Base-by-base conservation (phyloP, 1,284 basidiomycete species). In the Malassezia dermatis region DNA sequence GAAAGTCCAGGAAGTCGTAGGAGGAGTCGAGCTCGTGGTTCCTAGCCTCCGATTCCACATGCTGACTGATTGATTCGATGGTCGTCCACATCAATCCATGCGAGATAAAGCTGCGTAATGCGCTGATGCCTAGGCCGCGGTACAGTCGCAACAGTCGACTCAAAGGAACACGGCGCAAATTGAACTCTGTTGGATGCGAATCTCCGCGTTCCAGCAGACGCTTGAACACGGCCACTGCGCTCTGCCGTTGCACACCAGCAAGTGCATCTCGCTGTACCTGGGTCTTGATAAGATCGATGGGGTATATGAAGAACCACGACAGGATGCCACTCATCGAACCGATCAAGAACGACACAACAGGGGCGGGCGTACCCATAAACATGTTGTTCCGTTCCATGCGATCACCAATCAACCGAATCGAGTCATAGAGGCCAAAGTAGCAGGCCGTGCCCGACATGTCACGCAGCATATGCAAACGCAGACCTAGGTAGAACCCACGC, bases 191-290 rank as follows among this genome's bases (percentile, higher is more conserved):
- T 7, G 32, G 34, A 12, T 48, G 11, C 2, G 21, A 3, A 11
- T 39, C 32, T 11, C 26, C 48, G 77, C 7, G 86, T 83, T 35
- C n/a, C 71, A 89, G 84, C 13, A 86, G 81, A 47, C 88, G 86
- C 76, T 85, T 80, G 54, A 89, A 79, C 42, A 93, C 80, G 27
- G 86, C 82, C 60, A 78, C 79, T 37, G 65, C 63, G 51, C 83
- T 80, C 56, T 84, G 81, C 60, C 83, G 81, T 42, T 78, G 79
- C 60, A 84, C 81, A 41, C 85, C 85, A 4, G 88, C 85, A 31
- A 94, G 78, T 12, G 87, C 84, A 50, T 89, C 83, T 68, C 90
- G 85, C 72, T 94, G 89, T 31, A 91, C 81, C 71, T 90, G 89
- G 0, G 89, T 93, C 78, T 94, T 94, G 53, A 93, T 86, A 49